These are phyloP conservation scores for Paramecium biaurelia DNA, from an alignment of 73 alveolate genomes.

Conservation along the genomic window DNA sequence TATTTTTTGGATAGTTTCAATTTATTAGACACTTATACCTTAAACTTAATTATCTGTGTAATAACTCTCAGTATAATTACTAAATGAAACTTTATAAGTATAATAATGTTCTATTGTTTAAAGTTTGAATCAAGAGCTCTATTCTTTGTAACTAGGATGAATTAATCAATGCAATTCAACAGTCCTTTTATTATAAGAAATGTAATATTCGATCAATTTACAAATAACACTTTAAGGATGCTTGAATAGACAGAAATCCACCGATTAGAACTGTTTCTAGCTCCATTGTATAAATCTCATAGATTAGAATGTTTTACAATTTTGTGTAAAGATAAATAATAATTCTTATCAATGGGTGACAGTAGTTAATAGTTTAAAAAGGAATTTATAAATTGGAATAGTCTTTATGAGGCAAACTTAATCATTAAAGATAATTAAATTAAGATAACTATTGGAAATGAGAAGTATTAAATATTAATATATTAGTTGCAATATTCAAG, in stretches of 20 bases:
- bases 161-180: neutral
- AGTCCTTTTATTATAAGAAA: neutral
- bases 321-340: neutral
- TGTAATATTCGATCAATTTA: neutral
- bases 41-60: neutral
- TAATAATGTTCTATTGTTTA: neutral
- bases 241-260: neutral
- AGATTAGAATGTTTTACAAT: neutral
- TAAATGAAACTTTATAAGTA: conserved; percentile 9
- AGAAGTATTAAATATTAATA: neutral
- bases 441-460: neutral
- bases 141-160: neutral
- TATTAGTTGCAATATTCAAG: neutral
- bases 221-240: neutral
- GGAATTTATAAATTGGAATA: neutral
- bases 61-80: neutral
- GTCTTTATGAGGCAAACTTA: neutral
- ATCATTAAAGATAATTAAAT: neutral
- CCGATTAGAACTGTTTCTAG: neutral
- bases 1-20: neutral
- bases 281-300: neutral
- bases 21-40: neutral
- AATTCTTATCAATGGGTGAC: neutral
- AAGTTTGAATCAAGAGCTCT: conserved; percentile 4
- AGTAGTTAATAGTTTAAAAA: neutral